A percentile compares a stretch with the other conserved stretches of the same genome.
phyloP scores from a whole-genome alignment of 2,329 filamentous ascomycete species.

The Alternaria panax region DNA sequence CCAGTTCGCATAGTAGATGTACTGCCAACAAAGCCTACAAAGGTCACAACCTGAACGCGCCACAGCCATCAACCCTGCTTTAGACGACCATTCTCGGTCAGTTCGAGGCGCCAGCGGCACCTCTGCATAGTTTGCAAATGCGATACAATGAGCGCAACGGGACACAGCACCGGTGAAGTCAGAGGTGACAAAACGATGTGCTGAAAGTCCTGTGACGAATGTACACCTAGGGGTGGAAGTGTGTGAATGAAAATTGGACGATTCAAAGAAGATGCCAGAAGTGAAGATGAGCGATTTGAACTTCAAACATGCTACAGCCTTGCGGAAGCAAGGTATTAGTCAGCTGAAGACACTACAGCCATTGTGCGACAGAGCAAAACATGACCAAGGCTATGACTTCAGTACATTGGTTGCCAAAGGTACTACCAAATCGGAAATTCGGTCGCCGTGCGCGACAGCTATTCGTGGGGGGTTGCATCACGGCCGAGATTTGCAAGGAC shows the following conservation, averaged over 20 bases:
- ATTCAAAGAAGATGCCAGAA: no score
- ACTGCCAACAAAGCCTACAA: neutral
- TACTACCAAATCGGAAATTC: neutral
- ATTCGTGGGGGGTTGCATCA: neutral
- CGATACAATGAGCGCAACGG: neutral
- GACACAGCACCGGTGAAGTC: neutral
- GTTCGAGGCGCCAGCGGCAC: neutral
- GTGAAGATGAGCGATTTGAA: no score
- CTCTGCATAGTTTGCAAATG: neutral
- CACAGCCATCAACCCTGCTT: neutral
- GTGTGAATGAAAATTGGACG: no score
- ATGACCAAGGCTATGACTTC: neutral
- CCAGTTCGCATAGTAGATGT: no score
- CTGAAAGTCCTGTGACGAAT: no score
- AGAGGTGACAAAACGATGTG: neutral
- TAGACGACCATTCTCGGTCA: neutral
- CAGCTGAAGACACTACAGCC: no score
- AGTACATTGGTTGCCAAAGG: neutral
- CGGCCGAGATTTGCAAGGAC: neutral
- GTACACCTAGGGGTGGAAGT: no score
- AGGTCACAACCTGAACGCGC: neutral
- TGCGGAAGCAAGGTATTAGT: no score
- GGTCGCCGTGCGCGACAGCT: neutral
- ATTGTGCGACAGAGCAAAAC: no score
- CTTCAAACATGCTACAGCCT: no score